Conservation (phyloP, 441 rosid genomes). For the Gossypium schwendimanii region DNA sequence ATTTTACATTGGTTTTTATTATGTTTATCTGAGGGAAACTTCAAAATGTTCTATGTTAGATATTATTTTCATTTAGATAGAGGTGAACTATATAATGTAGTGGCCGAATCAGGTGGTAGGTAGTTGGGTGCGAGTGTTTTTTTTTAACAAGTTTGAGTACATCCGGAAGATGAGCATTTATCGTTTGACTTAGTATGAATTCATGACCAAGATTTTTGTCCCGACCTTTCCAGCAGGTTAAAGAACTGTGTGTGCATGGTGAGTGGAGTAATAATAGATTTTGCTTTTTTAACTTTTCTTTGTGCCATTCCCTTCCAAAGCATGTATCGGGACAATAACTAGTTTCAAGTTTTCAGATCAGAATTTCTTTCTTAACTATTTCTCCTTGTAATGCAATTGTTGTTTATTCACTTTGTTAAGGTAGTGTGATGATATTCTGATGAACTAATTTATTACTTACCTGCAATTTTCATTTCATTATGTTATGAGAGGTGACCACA, state of each 20-base stretch:
- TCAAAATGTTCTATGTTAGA: not conserved
- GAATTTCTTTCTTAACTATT: too few relatives aligned
- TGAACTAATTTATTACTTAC: not conserved
- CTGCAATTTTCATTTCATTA: not conserved
- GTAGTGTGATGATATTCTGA: not conserved
- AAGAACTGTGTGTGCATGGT: not conserved
- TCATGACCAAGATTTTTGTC: not conserved
- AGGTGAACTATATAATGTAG: not conserved
- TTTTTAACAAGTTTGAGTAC: not conserved
- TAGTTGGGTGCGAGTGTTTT: not conserved
- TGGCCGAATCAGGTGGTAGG: not conserved
- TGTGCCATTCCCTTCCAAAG: not conserved
- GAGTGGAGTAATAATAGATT: not conserved
- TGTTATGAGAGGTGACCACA: not conserved
- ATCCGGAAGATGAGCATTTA: not conserved
- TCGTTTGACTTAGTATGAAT: not conserved
- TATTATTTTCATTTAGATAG: not conserved
- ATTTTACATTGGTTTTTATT: conserved; percentile 23
- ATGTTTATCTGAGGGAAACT: not conserved
- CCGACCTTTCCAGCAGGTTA: not conserved
- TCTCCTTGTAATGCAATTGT: not conserved
- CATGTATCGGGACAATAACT: not conserved
- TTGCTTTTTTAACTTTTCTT: not conserved
- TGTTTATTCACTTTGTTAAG: not conserved
- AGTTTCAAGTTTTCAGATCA: not conserved